These are phyloP conservation scores for Euptelea pleiosperma DNA, from an alignment of 164 flowering plant genomes.

Conservation along the genomic window DNA sequence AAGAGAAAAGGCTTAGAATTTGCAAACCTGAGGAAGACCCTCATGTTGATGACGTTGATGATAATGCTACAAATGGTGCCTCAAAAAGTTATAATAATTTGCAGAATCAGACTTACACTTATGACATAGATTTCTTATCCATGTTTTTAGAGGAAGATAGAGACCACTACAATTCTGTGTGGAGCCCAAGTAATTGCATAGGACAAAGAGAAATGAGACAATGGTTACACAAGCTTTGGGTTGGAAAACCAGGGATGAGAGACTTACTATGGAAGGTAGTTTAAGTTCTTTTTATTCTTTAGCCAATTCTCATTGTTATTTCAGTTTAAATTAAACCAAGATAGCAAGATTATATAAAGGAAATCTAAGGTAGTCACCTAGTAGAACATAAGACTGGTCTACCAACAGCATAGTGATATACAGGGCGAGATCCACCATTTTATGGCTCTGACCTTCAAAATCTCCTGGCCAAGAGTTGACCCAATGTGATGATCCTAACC, in stretches of 20 bases:
- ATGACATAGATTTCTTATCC: constrained; percentile 64
- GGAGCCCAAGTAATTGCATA: constrained; percentile 78
- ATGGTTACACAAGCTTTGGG: constrained; percentile 93
- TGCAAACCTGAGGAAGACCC: constrained; percentile 19
- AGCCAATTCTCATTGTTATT: not conserved
- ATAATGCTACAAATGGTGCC: constrained; percentile 24
- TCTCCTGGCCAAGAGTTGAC: too few relatives aligned
- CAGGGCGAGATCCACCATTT: too few relatives aligned
- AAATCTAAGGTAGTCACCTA: not conserved
- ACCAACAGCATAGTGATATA: not conserved
- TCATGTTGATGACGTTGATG: constrained; percentile 1
- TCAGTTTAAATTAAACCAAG: not conserved
- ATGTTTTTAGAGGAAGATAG: constrained; percentile 68
- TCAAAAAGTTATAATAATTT: constrained; percentile 19
- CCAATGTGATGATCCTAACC: constrained; percentile 9
- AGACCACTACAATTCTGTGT: constrained; percentile 75
- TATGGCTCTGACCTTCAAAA: too few relatives aligned
- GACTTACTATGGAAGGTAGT: constrained; percentile 91
- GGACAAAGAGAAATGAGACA: constrained; percentile 88
- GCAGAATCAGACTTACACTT: constrained; percentile 41
- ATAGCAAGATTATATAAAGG: not conserved
- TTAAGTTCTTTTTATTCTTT: not conserved
- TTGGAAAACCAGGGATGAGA: constrained; percentile 61
- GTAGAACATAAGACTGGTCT: not conserved
- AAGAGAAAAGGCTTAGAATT: constrained; percentile 55